phyloP scores from a whole-genome alignment of 139 green algal species.

The Tetraselmis striata region DNA sequence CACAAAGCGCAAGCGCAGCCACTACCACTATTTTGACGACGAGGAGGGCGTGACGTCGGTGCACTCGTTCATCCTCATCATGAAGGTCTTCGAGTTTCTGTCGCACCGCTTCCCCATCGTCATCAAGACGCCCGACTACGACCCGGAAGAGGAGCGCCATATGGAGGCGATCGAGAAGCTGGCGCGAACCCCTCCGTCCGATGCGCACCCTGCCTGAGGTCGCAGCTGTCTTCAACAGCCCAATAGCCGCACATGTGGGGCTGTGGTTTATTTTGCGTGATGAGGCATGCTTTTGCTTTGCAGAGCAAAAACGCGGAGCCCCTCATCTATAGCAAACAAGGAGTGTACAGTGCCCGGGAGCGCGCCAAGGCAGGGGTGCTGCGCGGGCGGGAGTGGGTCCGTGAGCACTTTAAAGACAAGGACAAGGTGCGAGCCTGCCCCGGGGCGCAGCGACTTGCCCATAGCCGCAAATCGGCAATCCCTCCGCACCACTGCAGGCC shows the following conservation, averaged over 20 bases:
- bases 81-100: neutral
- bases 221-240: too few relatives aligned
- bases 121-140: neutral
- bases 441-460: too few relatives aligned
- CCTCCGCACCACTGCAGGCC: too few relatives aligned
- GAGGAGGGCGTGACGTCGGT: conserved; percentile 3
- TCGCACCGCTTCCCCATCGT: neutral
- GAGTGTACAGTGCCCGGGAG: neutral
- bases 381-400: neutral
- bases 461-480: too few relatives aligned
- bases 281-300: too few relatives aligned
- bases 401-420: neutral
- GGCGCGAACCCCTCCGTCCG: too few relatives aligned
- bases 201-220: too few relatives aligned
- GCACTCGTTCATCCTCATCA: conserved; percentile 12
- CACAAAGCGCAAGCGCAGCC: neutral
- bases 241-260: too few relatives aligned
- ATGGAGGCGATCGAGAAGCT: neutral
- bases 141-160: neutral
- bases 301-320: neutral
- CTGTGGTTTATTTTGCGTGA: too few relatives aligned
- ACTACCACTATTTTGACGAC: conserved; percentile 16
- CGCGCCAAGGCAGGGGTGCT: too few relatives aligned
- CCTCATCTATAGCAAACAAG: neutral
- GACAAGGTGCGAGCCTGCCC: too few relatives aligned